These are phyloP conservation scores for Sugiyamaella grinbergsii DNA, from an alignment of 1,139 yeast genomes.

Conservation along the genomic window DNA sequence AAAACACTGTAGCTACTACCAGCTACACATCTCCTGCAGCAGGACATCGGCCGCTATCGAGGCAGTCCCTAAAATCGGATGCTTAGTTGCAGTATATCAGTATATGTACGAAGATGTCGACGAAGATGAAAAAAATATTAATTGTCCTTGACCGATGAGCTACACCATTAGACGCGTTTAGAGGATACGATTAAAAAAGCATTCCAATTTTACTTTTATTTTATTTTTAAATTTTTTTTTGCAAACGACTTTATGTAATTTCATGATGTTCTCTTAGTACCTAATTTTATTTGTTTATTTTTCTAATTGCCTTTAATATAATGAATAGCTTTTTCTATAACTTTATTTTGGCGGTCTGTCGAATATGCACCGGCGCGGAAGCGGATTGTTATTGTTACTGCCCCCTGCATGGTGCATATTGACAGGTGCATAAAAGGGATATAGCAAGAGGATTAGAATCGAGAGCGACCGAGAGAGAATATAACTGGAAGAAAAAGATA, in stretches of 20 bases:
- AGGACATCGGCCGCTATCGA: slow-evolving; percentile 5
- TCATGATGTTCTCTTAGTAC: not conserved
- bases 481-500: too few species aligned
- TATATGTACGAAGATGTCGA: slow-evolving; percentile 8
- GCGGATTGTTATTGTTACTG: not conserved
- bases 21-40: not conserved
- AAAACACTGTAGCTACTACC: slow-evolving; percentile 2
- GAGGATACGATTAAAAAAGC: not conserved
- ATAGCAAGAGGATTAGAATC: not conserved
- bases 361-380: not conserved
- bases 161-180: not conserved
- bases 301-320: not conserved
- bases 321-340: not conserved
- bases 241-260: not conserved
- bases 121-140: not conserved
- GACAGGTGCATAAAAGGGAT: not conserved
- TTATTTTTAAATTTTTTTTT: not conserved
- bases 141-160: not conserved
- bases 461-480: too few species aligned
- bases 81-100: slow-evolving; percentile 9
- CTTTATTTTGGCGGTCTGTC: not conserved
- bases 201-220: not conserved
- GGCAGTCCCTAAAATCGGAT: slow-evolving; percentile 8
- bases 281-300: not conserved
- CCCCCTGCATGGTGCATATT: slow-evolving; percentile 8